Conservation (phyloP, 495 filamentous ascomycete genomes). For the Neurospora pannonica region DNA sequence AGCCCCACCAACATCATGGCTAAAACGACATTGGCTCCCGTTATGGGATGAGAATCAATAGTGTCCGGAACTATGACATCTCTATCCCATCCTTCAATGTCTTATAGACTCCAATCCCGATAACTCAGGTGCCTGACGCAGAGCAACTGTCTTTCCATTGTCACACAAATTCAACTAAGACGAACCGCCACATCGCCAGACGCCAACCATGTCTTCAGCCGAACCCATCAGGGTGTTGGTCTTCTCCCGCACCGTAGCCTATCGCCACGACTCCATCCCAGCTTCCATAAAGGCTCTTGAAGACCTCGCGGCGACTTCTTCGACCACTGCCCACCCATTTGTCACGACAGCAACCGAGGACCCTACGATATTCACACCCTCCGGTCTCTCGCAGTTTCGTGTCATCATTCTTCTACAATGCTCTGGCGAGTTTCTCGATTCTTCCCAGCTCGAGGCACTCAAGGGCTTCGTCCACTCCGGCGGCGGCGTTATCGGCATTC, state of each 20-base stretch:
- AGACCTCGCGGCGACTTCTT: slow-evolving; percentile 13
- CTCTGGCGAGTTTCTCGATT: slow-evolving; percentile 26
- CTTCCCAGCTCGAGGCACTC: slow-evolving; percentile 19
- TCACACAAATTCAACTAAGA: neutral
- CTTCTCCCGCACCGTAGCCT: slow-evolving; percentile 26
- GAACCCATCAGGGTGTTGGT: slow-evolving; percentile 17
- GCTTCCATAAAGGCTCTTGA: slow-evolving; percentile 19
- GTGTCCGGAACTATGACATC: neutral
- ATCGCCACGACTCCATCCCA: slow-evolving; percentile 29
- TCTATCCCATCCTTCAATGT: neutral
- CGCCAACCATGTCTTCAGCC: neutral
- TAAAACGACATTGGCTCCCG: neutral
- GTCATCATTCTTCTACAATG: slow-evolving; percentile 28
- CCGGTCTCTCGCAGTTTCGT: slow-evolving; percentile 17
- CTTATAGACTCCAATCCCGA: neutral
- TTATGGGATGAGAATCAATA: neutral
- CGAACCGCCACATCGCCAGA: neutral
- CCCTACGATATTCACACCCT: slow-evolving; percentile 17
- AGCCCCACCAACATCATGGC: neutral
- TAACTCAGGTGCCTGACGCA: neutral
- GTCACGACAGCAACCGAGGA: slow-evolving; percentile 22
- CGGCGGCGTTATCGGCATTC: slow-evolving; percentile 28
- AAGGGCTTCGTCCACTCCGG: slow-evolving; percentile 21
- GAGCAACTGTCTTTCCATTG: neutral
- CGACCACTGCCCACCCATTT: slow-evolving; percentile 5